Percentiles rank a stretch among this genome's conserved stretches.
phyloP scores from a whole-genome alignment of 352 stramenopile genomes.

The Pythium oligandrum region DNA sequence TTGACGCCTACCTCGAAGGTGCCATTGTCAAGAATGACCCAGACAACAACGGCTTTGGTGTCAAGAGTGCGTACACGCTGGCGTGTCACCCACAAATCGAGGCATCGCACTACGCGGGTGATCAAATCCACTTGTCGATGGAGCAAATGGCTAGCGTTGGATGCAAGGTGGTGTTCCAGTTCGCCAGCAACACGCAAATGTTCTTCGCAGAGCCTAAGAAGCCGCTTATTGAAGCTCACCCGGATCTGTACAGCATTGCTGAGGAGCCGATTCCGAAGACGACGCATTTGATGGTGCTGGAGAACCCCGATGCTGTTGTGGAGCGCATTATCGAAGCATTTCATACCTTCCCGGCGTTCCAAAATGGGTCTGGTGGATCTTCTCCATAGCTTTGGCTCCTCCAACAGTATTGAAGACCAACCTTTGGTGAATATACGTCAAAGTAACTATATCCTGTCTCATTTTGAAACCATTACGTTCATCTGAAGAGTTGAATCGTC shows the following conservation, averaged over 20 bases:
- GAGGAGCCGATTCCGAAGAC: constrained; percentile 22
- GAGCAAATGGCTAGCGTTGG: constrained; percentile 22
- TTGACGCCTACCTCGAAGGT: constrained; percentile 28
- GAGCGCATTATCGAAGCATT: constrained; percentile 35
- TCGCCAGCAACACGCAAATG: constrained; percentile 39
- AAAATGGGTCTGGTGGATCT: too few relatives aligned
- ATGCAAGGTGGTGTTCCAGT: constrained; percentile 27
- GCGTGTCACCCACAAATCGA: constrained; percentile 33
- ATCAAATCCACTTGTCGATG: constrained; percentile 16
- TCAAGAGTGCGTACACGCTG: constrained; percentile 9
- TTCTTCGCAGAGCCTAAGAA: constrained; percentile 23
- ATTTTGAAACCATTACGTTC: too few relatives aligned
- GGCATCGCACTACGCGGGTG: constrained; percentile 28
- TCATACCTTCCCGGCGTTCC: neutral
- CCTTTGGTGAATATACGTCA: too few relatives aligned
- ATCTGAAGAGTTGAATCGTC: too few relatives aligned
- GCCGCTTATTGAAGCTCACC: constrained; percentile 21
- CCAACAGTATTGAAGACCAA: too few relatives aligned
- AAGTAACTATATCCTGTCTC: too few relatives aligned
- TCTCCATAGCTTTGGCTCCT: too few relatives aligned
- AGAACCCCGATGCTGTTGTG: constrained; percentile 24
- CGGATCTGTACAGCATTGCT: constrained; percentile 36
- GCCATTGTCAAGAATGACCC: constrained; percentile 30
- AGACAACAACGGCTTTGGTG: constrained; percentile 13
- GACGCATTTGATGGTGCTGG: constrained; percentile 41